Evolutionary conservation across 768 basidiomycete species (phyloP).

Genomic region (Candolleomyces eurysporus): DNA sequence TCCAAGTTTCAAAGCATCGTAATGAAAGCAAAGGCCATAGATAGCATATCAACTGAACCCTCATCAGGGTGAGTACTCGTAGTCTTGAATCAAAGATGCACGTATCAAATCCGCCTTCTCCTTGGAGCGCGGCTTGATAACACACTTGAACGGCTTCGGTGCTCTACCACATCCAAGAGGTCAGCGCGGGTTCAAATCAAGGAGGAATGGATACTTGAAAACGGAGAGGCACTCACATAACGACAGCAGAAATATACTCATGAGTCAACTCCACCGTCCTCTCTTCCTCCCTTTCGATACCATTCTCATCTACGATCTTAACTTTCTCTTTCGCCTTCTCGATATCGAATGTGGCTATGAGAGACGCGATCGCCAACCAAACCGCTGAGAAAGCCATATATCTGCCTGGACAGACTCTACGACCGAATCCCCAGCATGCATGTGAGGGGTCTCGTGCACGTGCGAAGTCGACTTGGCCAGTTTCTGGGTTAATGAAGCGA

Average conservation of each 20-base stretch:
- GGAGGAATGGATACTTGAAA: background rate
- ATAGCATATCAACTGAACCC: too few species aligned
- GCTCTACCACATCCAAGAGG: too few species aligned
- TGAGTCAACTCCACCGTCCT: slow-evolving; percentile 8
- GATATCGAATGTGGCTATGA: slow-evolving; percentile 21
- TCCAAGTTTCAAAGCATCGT: too few species aligned
- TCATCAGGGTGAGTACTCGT: too few species aligned
- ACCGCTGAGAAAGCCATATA: slow-evolving; percentile 23
- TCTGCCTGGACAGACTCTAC: slow-evolving; percentile 25
- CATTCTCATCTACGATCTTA: slow-evolving; percentile 7
- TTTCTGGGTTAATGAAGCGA: slow-evolving; percentile 29
- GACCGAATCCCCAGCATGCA: slow-evolving; percentile 31
- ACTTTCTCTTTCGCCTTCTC: slow-evolving; percentile 21
- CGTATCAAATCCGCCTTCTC: too few species aligned
- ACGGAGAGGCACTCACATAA: slow-evolving; percentile 13
- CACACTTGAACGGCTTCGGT: too few species aligned
- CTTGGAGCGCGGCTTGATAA: too few species aligned
- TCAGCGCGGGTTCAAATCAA: background rate
- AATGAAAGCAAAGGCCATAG: too few species aligned
- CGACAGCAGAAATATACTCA: slow-evolving; percentile 15
- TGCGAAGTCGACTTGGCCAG: slow-evolving; percentile 18
- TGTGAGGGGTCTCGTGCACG: slow-evolving; percentile 24
- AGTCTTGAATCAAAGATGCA: too few species aligned
- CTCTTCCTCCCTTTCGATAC: slow-evolving; percentile 1
- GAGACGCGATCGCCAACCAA: slow-evolving; percentile 23